phyloP scores from a whole-genome alignment of 2,329 filamentous ascomycete species.

The Penicillium brevicompactum region DNA sequence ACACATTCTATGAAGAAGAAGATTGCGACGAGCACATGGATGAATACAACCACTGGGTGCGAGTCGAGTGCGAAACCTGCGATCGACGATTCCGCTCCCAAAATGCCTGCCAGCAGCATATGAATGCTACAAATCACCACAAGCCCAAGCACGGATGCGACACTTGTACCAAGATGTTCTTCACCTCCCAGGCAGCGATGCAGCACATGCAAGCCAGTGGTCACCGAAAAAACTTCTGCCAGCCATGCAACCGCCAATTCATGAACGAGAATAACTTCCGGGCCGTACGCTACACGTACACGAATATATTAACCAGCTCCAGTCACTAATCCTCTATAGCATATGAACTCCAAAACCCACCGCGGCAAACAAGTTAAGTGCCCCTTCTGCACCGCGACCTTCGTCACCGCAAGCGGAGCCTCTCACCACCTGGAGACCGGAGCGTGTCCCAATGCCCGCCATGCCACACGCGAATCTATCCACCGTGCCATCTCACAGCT shows the following conservation, averaged over 20 bases:
- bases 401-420: slow-evolving; percentile 56
- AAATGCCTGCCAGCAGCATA: neutral
- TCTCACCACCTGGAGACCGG: slow-evolving; percentile 59
- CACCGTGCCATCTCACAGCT: slow-evolving; percentile 48
- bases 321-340: slow-evolving; percentile 40
- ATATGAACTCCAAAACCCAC: slow-evolving; percentile 57
- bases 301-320: neutral
- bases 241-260: slow-evolving; percentile 31
- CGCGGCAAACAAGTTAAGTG: slow-evolving; percentile 50
- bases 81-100: neutral
- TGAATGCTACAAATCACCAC: neutral
- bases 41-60: neutral
- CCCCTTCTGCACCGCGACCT: slow-evolving; percentile 55
- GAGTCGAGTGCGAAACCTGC: neutral
- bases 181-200: slow-evolving; percentile 8
- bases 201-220: slow-evolving; percentile 26
- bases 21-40: neutral
- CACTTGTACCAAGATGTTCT: slow-evolving; percentile 21
- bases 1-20: neutral
- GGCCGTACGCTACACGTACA: slow-evolving; percentile 19
- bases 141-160: slow-evolving; percentile 18
- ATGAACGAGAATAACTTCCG: slow-evolving; percentile 33
- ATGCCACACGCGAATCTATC: slow-evolving; percentile 53
- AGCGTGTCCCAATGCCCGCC: slow-evolving; percentile 50
- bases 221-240: slow-evolving; percentile 33